These are phyloP conservation scores for Fusarium phyllophilum DNA, from an alignment of 2,329 filamentous ascomycete species.

Conservation along the genomic window DNA sequence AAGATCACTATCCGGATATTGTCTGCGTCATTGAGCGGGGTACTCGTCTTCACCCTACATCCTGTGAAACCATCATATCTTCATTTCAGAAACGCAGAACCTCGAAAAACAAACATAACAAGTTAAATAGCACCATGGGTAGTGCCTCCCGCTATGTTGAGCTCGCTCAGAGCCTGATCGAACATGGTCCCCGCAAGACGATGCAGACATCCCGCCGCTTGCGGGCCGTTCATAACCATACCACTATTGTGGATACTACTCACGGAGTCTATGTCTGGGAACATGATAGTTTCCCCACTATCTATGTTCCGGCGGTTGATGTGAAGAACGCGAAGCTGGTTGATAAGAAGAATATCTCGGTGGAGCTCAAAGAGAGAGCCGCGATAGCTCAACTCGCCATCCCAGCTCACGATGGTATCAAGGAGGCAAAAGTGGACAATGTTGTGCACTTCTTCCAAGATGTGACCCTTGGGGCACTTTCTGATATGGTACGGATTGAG, in stretches of 20 bases:
- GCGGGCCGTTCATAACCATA: conserved; percentile 48
- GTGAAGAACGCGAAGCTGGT: conserved; percentile 44
- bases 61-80: neutral
- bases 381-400: conserved; percentile 48
- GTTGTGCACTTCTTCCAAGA: conserved; percentile 54
- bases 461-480: conserved; percentile 48
- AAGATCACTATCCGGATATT: neutral
- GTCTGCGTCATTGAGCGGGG: conserved; percentile 36
- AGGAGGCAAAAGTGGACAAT: conserved; percentile 46
- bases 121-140: neutral
- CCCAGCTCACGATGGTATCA: conserved; percentile 35
- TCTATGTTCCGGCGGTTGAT: conserved; percentile 51
- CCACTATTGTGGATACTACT: conserved; percentile 51
- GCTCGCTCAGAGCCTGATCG: conserved; percentile 19
- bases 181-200: conserved; percentile 33
- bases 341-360: conserved; percentile 43
- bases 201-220: conserved; percentile 45
- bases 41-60: neutral
- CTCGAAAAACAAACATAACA: neutral
- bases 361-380: conserved; percentile 40
- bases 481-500: conserved; percentile 49
- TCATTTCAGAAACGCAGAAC: neutral
- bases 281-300: conserved; percentile 60
- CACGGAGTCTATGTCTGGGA: conserved; percentile 55
- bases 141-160: neutral